Base-by-base conservation (phyloP, 192 early-diverging fungal genomes). In the Kickxella alabastrina region DNA sequence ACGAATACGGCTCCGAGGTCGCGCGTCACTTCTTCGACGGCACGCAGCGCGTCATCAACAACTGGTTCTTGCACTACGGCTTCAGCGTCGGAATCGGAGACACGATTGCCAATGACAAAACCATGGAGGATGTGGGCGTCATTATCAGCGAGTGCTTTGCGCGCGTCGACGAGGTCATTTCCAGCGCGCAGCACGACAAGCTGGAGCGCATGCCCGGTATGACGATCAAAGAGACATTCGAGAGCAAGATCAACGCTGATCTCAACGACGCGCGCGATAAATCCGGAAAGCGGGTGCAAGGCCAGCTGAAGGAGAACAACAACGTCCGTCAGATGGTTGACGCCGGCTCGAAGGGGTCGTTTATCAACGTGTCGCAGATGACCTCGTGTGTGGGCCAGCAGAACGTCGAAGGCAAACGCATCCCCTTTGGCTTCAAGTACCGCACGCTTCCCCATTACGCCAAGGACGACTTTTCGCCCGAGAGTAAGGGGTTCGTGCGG, bases 311-410 rank as follows among this genome's bases (percentile, higher is more conserved):
- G 64, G 88, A 92, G 67, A 82, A 85, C 49, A 98, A 98, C 79
- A 98, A 98, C 73, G 88, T 93, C 41, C 88, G 89, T 35, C 89
- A 93, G 79, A 99, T 99, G 96, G 89, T 92, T 23, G 83, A 92
- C 27, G 81, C 93, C 17, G 96, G 96, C 43, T 93, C 94, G 26
- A 99, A 99, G 62, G 96, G 96, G 41, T 92, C 90, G 8, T 86
- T 85, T 49, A 90, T 99, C 49, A 99, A 99, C 68, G 86, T 96
- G 29, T 92, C 94, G 22, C 96, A 99, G 77, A 99, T 99, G 91
- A 80, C 92, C 15, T 93, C 92, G 15, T 93, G 89, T 88, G 94
- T 99, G n/a, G 96, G 96, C 34, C 96, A 97, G 74, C 96, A 99
- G 68, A 92, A 92, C 77, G 93, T 99, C n/a, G 94, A 99, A 60